These are phyloP conservation scores for Antitrichia curtipendula DNA, from an alignment of 225 moss, liverwort and hornwort species.

Conservation along the genomic window DNA sequence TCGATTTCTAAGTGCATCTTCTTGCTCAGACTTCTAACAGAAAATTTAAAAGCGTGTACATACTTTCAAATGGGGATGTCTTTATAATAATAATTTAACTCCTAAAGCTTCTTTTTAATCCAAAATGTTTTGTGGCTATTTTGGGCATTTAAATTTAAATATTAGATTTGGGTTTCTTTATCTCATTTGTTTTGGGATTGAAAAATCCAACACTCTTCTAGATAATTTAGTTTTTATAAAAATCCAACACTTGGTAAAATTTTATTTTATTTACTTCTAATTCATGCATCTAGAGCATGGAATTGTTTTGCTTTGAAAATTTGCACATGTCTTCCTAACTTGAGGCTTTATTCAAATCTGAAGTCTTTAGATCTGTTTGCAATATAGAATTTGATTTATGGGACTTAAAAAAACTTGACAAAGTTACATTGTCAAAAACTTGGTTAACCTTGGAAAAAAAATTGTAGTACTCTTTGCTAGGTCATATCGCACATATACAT, in stretches of 20 bases:
- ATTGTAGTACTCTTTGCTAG: neutral
- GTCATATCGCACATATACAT: neutral
- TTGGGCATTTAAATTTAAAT: neutral
- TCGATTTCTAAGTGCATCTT: neutral
- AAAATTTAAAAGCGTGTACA: neutral
- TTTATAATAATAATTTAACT: neutral
- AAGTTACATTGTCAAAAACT: neutral
- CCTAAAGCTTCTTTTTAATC: neutral
- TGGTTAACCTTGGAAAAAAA: neutral
- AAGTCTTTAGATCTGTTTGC: neutral
- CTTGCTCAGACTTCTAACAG: rapidly evolving
- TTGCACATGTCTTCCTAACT: neutral
- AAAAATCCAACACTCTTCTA: neutral
- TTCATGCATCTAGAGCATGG: rapidly evolving
- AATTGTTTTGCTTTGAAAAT: neutral
- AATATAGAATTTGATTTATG: neutral
- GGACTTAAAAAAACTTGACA: neutral
- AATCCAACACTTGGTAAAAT: neutral
- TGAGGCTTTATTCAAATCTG: neutral
- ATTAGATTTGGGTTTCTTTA: neutral
- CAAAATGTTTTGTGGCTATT: neutral
- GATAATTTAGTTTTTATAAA: neutral
- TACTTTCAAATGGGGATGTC: neutral
- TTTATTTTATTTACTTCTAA: neutral
- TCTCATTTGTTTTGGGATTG: neutral